These are phyloP conservation scores for Neostapfia colusana DNA, from an alignment of 176 grass and related monocot species.

Conservation along the genomic window DNA sequence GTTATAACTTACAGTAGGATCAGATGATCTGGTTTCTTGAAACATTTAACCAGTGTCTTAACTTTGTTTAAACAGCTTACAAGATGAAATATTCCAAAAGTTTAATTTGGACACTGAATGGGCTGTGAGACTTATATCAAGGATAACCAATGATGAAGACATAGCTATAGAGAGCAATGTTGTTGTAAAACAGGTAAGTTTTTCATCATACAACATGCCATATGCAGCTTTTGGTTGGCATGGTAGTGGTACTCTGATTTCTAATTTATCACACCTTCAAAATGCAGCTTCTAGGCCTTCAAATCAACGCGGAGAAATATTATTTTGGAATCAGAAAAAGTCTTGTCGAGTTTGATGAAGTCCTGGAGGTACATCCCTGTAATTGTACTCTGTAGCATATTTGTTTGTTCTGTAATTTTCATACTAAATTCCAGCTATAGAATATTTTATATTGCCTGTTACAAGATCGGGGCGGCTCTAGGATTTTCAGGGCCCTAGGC, in stretches of 20 bases:
- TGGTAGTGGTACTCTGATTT: slow-evolving; percentile 36
- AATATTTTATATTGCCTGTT: slow-evolving; percentile 1
- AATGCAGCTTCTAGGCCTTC: slow-evolving; percentile 85
- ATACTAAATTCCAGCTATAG: neutral
- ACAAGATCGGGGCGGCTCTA: too few species aligned
- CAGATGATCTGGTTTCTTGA: slow-evolving; percentile 2
- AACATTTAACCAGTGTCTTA: neutral
- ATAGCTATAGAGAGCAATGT: slow-evolving; percentile 74
- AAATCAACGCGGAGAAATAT: slow-evolving; percentile 98
- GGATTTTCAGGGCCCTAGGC: too few species aligned
- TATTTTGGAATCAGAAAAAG: slow-evolving; percentile 94
- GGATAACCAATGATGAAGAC: slow-evolving; percentile 88
- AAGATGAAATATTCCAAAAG: slow-evolving; percentile 98
- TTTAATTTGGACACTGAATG: slow-evolving; percentile 98
- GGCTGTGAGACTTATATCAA: slow-evolving; percentile 92
- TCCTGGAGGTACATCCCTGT: slow-evolving; percentile 63
- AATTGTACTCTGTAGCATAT: neutral
- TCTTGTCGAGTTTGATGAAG: slow-evolving; percentile 99
- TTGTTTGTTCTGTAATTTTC: neutral
- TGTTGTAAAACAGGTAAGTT: slow-evolving; percentile 85
- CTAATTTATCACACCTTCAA: slow-evolving; percentile 3
- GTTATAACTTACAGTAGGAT: slow-evolving; percentile 8
- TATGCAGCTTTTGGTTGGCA: slow-evolving; percentile 7
- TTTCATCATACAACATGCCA: slow-evolving; percentile 19
- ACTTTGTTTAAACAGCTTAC: slow-evolving; percentile 63